These are phyloP conservation scores for Paraphaeosphaeria minitans DNA, from an alignment of 2,329 filamentous ascomycete species.

Conservation along the genomic window DNA sequence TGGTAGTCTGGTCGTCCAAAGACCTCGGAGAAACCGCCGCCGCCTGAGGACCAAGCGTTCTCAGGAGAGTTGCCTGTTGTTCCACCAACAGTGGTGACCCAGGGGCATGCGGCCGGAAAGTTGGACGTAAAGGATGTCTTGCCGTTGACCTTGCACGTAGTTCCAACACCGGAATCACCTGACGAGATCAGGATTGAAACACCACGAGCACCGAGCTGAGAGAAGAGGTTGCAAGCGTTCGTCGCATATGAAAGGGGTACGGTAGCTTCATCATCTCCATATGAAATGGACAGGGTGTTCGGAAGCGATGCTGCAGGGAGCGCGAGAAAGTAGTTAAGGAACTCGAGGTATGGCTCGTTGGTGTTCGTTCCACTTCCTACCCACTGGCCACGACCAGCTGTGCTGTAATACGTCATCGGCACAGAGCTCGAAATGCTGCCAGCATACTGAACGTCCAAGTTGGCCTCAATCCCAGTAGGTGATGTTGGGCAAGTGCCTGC, in stretches of 20 bases:
- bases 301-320: conserved; percentile 61
- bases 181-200: conserved; percentile 62
- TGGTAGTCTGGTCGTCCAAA: conserved; percentile 47
- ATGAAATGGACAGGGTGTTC: conserved; percentile 66
- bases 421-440: conserved; percentile 22
- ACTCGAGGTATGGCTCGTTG: conserved; percentile 70
- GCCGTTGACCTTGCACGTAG: conserved; percentile 44
- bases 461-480: conserved; percentile 24
- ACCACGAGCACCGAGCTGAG: conserved; percentile 66
- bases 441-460: conserved; percentile 27
- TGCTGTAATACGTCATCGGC: conserved; percentile 60
- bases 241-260: conserved; percentile 64
- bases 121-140: conserved; percentile 54
- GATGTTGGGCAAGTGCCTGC: conserved; percentile 22
- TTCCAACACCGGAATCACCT: conserved; percentile 62
- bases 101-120: conserved; percentile 59
- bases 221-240: conserved; percentile 65
- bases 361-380: conserved; percentile 54
- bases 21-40: conserved; percentile 25
- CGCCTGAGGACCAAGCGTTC: conserved; percentile 18
- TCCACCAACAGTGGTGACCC: conserved; percentile 56
- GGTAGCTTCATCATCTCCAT: conserved; percentile 68
- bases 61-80: conserved; percentile 31
- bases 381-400: conserved; percentile 55
- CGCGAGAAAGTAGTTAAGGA: conserved; percentile 60